Percentiles rank a stretch among this genome's conserved stretches.
These are phyloP conservation scores for Bipolaris cookei DNA, from an alignment of 2,329 filamentous ascomycete genomes.

Conservation along the genomic window DNA sequence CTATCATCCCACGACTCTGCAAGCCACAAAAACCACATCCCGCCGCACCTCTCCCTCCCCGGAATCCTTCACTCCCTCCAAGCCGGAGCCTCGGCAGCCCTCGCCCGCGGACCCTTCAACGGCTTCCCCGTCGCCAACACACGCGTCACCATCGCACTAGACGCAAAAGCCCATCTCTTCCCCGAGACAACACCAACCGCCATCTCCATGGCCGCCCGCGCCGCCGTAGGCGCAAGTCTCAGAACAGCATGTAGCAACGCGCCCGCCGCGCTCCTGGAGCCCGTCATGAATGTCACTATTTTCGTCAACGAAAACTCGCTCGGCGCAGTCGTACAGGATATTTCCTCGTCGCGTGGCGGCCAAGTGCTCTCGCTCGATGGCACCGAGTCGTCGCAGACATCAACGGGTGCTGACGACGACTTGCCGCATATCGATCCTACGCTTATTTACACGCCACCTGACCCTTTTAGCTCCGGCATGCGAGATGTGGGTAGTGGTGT, in stretches of 20 bases:
- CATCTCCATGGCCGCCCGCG: slow-evolving; percentile 69
- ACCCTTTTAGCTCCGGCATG: slow-evolving; percentile 69
- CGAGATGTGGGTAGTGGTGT: slow-evolving; percentile 25
- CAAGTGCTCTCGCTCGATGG: slow-evolving; percentile 73
- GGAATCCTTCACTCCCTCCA: slow-evolving; percentile 64
- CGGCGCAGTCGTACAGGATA: slow-evolving; percentile 81
- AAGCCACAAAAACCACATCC: slow-evolving; percentile 57
- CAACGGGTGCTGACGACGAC: slow-evolving; percentile 25
- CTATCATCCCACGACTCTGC: slow-evolving; percentile 50
- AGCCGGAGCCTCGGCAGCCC: slow-evolving; percentile 81
- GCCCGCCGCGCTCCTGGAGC: slow-evolving; percentile 78
- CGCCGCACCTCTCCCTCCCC: slow-evolving; percentile 59
- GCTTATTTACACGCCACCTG: slow-evolving; percentile 84
- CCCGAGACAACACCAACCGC: slow-evolving; percentile 70
- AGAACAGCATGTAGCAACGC: slow-evolving; percentile 63
- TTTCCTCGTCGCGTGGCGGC: slow-evolving; percentile 74
- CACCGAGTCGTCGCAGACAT: slow-evolving; percentile 16
- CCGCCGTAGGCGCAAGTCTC: slow-evolving; percentile 71
- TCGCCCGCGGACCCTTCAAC: slow-evolving; percentile 83
- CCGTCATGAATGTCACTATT: slow-evolving; percentile 90
- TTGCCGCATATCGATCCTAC: slow-evolving; percentile 66
- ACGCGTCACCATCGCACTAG: slow-evolving; percentile 71
- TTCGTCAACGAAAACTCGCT: slow-evolving; percentile 82
- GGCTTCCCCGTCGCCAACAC: slow-evolving; percentile 81
- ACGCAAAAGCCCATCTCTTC: slow-evolving; percentile 69